A percentile compares a stretch with the other conserved stretches of the same genome.
These are phyloP conservation scores for Leptosphaerulina australis DNA, from an alignment of 2,329 filamentous ascomycete species.

Conservation along the genomic window DNA sequence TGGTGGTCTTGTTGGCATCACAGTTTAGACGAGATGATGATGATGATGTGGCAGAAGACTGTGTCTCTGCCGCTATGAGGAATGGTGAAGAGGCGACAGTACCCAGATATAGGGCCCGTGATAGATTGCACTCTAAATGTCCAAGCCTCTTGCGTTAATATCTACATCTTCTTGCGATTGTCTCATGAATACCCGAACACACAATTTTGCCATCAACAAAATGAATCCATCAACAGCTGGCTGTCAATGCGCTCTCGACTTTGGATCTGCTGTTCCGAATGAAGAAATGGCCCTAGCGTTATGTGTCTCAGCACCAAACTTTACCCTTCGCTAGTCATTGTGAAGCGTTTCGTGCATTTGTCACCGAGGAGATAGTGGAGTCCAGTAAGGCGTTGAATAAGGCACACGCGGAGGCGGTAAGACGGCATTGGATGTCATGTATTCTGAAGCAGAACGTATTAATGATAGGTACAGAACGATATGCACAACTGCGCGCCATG, in stretches of 20 bases:
- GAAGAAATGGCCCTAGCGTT: neutral
- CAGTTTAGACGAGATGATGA: neutral
- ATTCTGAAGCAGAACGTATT: neutral
- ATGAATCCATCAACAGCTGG: too few species aligned
- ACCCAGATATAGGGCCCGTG: neutral
- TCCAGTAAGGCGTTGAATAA: neutral
- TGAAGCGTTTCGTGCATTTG: conserved; percentile 5
- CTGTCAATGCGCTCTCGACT: too few species aligned
- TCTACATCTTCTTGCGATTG: neutral
- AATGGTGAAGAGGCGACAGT: neutral
- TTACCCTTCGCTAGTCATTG: neutral
- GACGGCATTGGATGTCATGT: neutral
- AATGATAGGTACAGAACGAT: neutral
- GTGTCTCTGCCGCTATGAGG: conserved; percentile 4
- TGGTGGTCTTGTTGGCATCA: conserved; percentile 2
- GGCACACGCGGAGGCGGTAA: neutral
- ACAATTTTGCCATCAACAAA: too few species aligned
- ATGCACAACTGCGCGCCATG: neutral
- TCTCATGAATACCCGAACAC: neutral
- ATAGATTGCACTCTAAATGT: conserved; percentile 6
- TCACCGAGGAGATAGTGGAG: neutral
- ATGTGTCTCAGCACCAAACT: conserved; percentile 8
- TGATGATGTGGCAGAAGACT: conserved; percentile 6
- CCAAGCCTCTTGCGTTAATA: conserved; percentile 1
- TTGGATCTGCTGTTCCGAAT: too few species aligned